phyloP scores from a whole-genome alignment of 352 stramenopile genomes.

The Phytophthora crassamura region DNA sequence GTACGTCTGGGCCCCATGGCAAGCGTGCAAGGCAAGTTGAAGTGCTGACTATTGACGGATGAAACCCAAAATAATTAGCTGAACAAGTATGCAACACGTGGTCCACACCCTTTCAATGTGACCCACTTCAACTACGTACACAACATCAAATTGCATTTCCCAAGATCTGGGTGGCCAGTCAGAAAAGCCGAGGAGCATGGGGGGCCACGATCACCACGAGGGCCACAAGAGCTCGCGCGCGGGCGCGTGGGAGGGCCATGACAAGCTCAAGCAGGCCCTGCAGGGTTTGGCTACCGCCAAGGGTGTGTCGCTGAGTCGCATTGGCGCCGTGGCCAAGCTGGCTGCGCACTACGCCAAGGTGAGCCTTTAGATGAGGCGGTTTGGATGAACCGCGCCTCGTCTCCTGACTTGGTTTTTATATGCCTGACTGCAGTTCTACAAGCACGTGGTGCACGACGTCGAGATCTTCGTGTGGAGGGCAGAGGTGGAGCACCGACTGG shows the following conservation, averaged over 20 bases:
- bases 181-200: conserved; percentile 34
- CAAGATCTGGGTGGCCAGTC: conserved; percentile 41
- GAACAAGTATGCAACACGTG: not conserved
- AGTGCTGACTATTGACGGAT: too few species aligned
- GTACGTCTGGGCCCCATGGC: too few species aligned
- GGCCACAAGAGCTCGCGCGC: conserved; percentile 33
- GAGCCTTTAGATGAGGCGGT: not conserved
- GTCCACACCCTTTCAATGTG: not conserved
- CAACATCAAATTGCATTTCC: not conserved
- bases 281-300: conserved; percentile 75
- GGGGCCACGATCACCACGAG: conserved; percentile 43
- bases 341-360: conserved; percentile 83
- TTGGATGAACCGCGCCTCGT: too few species aligned
- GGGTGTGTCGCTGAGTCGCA: conserved; percentile 79
- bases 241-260: conserved; percentile 69
- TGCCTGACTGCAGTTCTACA: conserved; percentile 71
- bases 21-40: too few species aligned
- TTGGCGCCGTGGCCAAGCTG: conserved; percentile 72
- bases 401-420: conserved; percentile 30
- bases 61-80: not conserved
- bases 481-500: conserved; percentile 81
- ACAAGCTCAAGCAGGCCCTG: conserved; percentile 72
- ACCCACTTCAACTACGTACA: not conserved
- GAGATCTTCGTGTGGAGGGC: conserved; percentile 88
- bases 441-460: conserved; percentile 87